Conservation (phyloP, 2,329 filamentous ascomycete genomes). For the Sordariomycetes sp. region DNA sequence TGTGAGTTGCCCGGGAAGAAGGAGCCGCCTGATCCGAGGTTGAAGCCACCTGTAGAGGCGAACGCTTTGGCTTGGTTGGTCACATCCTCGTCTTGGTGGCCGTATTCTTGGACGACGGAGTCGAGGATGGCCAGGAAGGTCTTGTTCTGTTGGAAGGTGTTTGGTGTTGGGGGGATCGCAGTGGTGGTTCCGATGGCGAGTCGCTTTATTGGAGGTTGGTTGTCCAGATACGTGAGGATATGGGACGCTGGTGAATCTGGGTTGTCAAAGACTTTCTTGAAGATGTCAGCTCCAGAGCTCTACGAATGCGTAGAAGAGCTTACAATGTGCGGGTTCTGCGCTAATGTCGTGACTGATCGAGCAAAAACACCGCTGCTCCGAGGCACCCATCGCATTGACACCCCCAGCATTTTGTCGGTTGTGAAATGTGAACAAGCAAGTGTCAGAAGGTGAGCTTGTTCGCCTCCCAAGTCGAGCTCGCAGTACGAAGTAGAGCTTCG, state of each 20-base stretch:
- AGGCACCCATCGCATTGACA: slow-evolving; percentile 11
- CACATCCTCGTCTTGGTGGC: slow-evolving; percentile 45
- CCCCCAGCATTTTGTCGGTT: neutral
- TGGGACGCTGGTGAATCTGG: slow-evolving; percentile 34
- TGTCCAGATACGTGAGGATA: slow-evolving; percentile 51
- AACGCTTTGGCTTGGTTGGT: slow-evolving; percentile 49
- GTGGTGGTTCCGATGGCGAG: slow-evolving; percentile 53
- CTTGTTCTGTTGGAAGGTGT: slow-evolving; percentile 49
- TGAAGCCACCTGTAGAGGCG: slow-evolving; percentile 46
- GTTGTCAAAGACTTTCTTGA: slow-evolving; percentile 49
- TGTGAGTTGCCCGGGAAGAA: slow-evolving; percentile 35
- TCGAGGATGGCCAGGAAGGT: slow-evolving; percentile 51
- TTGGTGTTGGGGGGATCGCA: slow-evolving; percentile 49
- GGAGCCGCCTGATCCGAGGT: slow-evolving; percentile 40
- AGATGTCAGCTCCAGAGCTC: slow-evolving; percentile 4
- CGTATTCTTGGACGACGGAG: slow-evolving; percentile 45
- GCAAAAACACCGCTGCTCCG: slow-evolving; percentile 10
- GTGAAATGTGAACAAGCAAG: too few relatives aligned
- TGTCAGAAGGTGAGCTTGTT: too few relatives aligned
- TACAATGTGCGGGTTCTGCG: slow-evolving; percentile 45
- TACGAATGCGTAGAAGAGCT: too few relatives aligned
- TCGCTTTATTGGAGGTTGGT: slow-evolving; percentile 39
- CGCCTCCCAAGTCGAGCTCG: too few relatives aligned
- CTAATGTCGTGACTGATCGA: slow-evolving; percentile 34
- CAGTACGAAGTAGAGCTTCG: too few relatives aligned